Evolutionary conservation across 148 eudicot genomes (phyloP), one percentile per base, ranked within the genome.

Genomic region (Polygonum maritimum): DNA sequence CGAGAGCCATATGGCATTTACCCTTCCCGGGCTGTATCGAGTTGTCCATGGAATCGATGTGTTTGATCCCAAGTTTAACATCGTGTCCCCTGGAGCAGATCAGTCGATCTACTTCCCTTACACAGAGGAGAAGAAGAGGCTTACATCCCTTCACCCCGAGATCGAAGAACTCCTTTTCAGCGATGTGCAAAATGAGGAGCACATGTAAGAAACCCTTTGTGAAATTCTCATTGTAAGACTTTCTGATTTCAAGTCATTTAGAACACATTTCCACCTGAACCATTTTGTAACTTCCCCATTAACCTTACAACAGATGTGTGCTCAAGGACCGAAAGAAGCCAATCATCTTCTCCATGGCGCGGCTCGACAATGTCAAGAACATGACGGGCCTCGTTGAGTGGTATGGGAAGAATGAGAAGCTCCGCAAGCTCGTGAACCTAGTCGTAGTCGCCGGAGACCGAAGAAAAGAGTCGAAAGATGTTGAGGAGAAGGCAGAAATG

Each of bases 361-460:
- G 98, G 80, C 79, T 95, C 52, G 98, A 95, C 80, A 82, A 85
- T 13, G 97, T 92, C 54, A 95, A 95, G 87, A 95, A 95, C 84
- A 82, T 95, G 76, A 92, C 98, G 0, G 97, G 97, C 7, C 91
- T 95, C 15, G 98, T 95, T 2, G 98, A 95, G 69, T 83, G 88
- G 91, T 95, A 95, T n/a, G 98, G 92, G 33, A 95, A 92, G 86
- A 89, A 80, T 55, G 79, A 88, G 3, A 79, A 65, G 49, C 92
- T 95, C 7, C 74, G 98, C 55, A 94, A 92, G 77, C 80, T 95
- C 51, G 93, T 86, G 6, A 95, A 95, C 88, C 97, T 95, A n/a
- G 97, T 95, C 35, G 96, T 95, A 19, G 98, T 95, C 8, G 98
- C 96, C 12, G 97, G 98, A 78, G 97, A 95, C 84, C 71, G 97